Evolutionary conservation across 768 basidiomycete genomes (phyloP), one percentile per base, ranked within the genome.

Genomic region (Rhodotorula sphaerocarpa): DNA sequence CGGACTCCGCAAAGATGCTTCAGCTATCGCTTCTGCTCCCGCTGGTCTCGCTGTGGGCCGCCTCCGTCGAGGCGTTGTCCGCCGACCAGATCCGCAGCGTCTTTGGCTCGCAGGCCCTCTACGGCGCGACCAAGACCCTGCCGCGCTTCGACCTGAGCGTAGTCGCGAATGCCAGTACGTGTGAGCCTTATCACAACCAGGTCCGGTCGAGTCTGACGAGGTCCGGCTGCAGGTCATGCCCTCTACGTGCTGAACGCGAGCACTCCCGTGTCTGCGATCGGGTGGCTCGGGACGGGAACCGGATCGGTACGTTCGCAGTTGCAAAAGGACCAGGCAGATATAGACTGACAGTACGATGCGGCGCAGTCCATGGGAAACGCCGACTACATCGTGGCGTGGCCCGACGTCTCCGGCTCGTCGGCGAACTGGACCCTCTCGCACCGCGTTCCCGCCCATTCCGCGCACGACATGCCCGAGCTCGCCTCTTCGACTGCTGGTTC

Each of bases 331-430:
- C 20, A 15, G 11, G 3, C 5, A 15, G 20, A 18, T 21, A 11
- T 23, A 9, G 9, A 21, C 50, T 23, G 34, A 15, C 36, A 12
- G 2, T n/a, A n/a, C 3, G 25, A 33, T 9, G 0, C 9, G 23
- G 16, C 23, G 11, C 57, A 67, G 66, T 36, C 50, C 39, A 66
- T 66, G 65, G n/a, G 39, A 0, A 57, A 67, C 45, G 50, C 53
- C 20, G 66, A 67, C 57, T 63, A 47, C 33, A 43, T 67, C 47
- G 20, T 67, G 53, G 50, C 48, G 6, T 67, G 61, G 61, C 61
- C 66, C n/a, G 47, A 27, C 46, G 20, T 50, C 20, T 45, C 39
- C 11, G 50, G 41, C 42, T 39, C 59, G 12, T 45, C 25, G 44
- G 30, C 47, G n/a, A 21, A 15, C 33, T 67, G 61, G 61, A 45